phyloP scores from a whole-genome alignment of 2,329 filamentous ascomycete species.

The Uncinocarpus reesii region DNA sequence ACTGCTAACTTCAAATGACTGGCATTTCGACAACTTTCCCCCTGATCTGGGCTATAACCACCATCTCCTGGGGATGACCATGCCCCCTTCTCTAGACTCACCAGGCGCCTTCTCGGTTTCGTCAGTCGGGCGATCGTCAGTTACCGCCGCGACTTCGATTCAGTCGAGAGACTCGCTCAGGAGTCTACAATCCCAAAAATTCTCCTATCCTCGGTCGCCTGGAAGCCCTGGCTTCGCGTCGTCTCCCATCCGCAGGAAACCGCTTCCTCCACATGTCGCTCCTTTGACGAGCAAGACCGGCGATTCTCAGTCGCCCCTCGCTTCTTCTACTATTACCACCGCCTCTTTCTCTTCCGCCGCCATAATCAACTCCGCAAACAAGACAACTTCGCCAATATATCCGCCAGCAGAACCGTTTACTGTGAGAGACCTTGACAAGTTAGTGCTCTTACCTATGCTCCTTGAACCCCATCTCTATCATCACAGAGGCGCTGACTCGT shows the following conservation, averaged over 20 bases:
- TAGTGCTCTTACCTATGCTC: constrained; percentile 16
- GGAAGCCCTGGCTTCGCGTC: constrained; percentile 20
- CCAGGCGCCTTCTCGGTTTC: background rate
- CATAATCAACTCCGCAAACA: background rate
- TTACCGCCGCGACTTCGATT: background rate
- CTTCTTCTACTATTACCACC: background rate
- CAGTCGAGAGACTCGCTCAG: background rate
- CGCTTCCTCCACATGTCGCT: constrained; percentile 43
- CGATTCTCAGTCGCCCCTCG: background rate
- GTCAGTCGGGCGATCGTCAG: constrained; percentile 1
- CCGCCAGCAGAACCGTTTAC: constrained; percentile 24
- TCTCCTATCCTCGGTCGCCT: background rate
- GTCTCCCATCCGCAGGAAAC: constrained; percentile 44
- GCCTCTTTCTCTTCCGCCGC: background rate
- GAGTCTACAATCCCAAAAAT: constrained; percentile 1
- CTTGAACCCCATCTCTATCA: too few species aligned
- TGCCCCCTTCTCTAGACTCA: constrained; percentile 7
- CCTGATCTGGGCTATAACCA: constrained; percentile 9
- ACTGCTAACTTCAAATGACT: background rate
- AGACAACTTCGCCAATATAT: constrained; percentile 18
- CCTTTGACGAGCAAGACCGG: constrained; percentile 31
- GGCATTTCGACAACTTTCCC: constrained; percentile 4
- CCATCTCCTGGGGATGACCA: constrained; percentile 2
- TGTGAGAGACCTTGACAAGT: constrained; percentile 35
- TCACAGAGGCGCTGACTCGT: constrained; percentile 21